These are phyloP conservation scores for Ambrosia artemisiifolia DNA, from an alignment of 129 eudicot species.

Conservation along the genomic window DNA sequence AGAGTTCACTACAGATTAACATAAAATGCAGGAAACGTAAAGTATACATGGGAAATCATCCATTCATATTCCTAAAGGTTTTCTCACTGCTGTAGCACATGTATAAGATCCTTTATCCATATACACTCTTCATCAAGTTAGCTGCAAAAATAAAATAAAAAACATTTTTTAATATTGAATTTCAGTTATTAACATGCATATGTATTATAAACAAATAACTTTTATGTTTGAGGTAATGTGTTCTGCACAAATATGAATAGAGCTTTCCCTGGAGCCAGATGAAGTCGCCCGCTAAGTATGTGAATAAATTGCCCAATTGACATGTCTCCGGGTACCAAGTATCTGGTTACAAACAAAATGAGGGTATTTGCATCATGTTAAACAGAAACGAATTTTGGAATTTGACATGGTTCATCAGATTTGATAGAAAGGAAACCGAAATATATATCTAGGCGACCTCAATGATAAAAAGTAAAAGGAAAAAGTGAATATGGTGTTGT, in stretches of 20 bases:
- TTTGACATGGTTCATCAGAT: no score
- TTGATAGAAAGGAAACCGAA: no score
- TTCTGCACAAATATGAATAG: slow-evolving; percentile 78
- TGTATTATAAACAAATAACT: neutral
- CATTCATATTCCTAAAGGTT: slow-evolving; percentile 57
- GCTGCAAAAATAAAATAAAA: slow-evolving; percentile 43
- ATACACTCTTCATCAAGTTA: slow-evolving; percentile 69
- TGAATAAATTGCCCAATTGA: slow-evolving; percentile 80
- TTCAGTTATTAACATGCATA: neutral
- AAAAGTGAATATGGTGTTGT: no score
- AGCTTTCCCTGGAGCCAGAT: slow-evolving; percentile 79
- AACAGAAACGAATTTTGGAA: no score
- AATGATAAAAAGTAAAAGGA: no score
- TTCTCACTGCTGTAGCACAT: slow-evolving; percentile 89
- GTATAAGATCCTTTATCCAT: slow-evolving; percentile 75
- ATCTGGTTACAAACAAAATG: slow-evolving; percentile 38
- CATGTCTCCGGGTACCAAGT: slow-evolving; percentile 90
- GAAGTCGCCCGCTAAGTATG: slow-evolving; percentile 71
- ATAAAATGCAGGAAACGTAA: neutral
- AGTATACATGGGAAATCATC: neutral
- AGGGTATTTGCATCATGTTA: neutral
- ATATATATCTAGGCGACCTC: no score
- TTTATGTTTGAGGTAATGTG: slow-evolving; percentile 89
- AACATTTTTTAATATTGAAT: neutral
- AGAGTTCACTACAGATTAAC: neutral